Conservation (phyloP, 768 basidiomycete species). For the Collybia mongolica region DNA sequence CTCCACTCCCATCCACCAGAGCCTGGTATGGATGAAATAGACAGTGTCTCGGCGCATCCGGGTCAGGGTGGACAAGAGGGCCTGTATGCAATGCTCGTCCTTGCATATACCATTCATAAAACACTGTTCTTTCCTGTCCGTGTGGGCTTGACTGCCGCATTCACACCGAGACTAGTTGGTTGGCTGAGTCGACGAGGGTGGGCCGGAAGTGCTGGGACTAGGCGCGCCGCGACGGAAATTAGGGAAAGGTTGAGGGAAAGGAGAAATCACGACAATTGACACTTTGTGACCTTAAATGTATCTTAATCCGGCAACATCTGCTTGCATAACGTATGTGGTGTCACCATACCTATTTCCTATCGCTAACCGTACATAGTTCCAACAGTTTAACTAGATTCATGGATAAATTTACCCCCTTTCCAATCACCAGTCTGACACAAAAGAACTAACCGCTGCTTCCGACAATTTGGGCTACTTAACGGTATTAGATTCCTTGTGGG, state of each 20-base stretch:
- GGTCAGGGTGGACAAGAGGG: conserved; percentile 57
- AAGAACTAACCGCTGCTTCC: neutral
- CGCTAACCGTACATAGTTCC: neutral
- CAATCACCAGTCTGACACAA: too few species aligned
- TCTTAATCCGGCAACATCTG: conserved; percentile 3
- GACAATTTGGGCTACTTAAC: neutral
- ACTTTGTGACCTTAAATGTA: neutral
- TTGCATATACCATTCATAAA: conserved; percentile 97
- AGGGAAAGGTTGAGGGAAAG: conserved; percentile 41
- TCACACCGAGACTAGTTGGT: conserved; percentile 83
- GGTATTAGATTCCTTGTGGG: neutral
- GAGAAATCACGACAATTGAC: conserved; percentile 24
- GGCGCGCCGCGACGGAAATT: conserved; percentile 58
- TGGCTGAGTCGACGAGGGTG: conserved; percentile 84
- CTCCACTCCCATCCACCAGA: conserved; percentile 57
- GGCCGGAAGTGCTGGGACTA: conserved; percentile 72
- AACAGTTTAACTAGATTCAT: neutral
- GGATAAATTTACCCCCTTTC: too few species aligned
- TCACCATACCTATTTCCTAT: too few species aligned
- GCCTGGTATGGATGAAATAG: conserved; percentile 66
- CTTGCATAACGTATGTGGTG: too few species aligned
- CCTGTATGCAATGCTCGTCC: conserved; percentile 86
- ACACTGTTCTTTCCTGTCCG: conserved; percentile 87
- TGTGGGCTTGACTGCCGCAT: conserved; percentile 82
- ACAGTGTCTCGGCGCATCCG: conserved; percentile 31